Percentiles rank a stretch among this genome's conserved stretches.
Evolutionary conservation across 371 early-diverging fungal species (phyloP).

Genomic region (Basidiobolus meristosporus): DNA sequence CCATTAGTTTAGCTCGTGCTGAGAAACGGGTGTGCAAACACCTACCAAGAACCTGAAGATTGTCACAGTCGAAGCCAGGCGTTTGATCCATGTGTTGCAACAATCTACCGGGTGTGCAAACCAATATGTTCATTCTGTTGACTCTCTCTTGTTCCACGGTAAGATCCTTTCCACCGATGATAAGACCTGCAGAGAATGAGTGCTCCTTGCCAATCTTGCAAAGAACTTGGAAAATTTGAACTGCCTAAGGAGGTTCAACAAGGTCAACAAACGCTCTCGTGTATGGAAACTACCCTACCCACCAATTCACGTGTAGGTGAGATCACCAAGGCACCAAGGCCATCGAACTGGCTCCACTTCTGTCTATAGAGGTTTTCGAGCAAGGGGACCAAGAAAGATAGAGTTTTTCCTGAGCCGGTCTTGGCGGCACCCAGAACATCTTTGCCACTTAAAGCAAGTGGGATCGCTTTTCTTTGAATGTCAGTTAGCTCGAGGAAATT

Average conservation of each 20-base stretch:
- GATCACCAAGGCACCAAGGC: constrained; percentile 83
- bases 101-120: constrained; percentile 95
- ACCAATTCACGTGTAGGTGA: constrained; percentile 96
- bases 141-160: constrained; percentile 76
- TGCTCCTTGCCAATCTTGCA: constrained; percentile 71
- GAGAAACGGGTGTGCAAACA: not conserved
- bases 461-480: constrained; percentile 86
- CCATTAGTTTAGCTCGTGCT: not conserved
- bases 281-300: constrained; percentile 1
- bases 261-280: constrained; percentile 1
- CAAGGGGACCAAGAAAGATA: constrained; percentile 87
- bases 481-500: constrained; percentile 90
- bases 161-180: constrained; percentile 93
- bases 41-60: constrained; percentile 58
- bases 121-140: constrained; percentile 79
- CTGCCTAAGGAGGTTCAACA: constrained; percentile 18
- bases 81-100: constrained; percentile 96
- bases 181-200: constrained; percentile 82
- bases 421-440: constrained; percentile 97
- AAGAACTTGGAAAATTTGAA: constrained; percentile 91
- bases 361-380: constrained; percentile 54
- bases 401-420: constrained; percentile 99
- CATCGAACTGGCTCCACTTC: constrained; percentile 72
- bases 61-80: constrained; percentile 66
- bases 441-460: constrained; percentile 62